A percentile compares a stretch with the other conserved stretches of the same genome.
Conservation (phyloP, 805 yeast genomes). For the Gaillardinia entomophila region DNA sequence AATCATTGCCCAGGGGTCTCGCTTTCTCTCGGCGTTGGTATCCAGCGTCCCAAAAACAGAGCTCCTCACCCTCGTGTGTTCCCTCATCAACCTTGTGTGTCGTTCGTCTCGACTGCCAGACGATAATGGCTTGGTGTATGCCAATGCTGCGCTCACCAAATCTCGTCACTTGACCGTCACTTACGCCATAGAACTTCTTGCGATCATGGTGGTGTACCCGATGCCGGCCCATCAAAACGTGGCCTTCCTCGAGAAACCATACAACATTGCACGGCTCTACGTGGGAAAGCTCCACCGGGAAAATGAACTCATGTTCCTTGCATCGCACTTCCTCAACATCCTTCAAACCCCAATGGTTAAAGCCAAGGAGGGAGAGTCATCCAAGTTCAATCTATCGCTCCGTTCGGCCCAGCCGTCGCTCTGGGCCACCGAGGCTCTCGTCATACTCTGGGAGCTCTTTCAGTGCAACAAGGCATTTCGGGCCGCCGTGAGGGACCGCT, state of each 20-base stretch:
- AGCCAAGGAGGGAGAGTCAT: constrained; percentile 3
- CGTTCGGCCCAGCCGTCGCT: constrained; percentile 17
- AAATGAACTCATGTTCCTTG: constrained; percentile 47
- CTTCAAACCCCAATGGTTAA: constrained; percentile 40
- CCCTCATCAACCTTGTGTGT: constrained; percentile 60
- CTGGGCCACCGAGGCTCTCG: constrained; percentile 54
- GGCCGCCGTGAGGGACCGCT: constrained; percentile 29
- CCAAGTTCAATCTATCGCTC: constrained; percentile 3
- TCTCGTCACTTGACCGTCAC: constrained; percentile 45
- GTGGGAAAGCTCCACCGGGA: constrained; percentile 51
- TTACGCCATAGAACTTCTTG: constrained; percentile 55
- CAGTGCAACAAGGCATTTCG: constrained; percentile 65
- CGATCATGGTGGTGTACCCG: constrained; percentile 58
- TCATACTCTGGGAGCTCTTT: constrained; percentile 68
- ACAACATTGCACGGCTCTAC: constrained; percentile 45
- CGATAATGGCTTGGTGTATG: constrained; percentile 41
- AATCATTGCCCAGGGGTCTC: constrained; percentile 49
- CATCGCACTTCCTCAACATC: constrained; percentile 42
- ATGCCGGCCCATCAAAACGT: constrained; percentile 42
- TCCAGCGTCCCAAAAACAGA: constrained; percentile 44
- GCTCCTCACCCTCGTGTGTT: constrained; percentile 52
- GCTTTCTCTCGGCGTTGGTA: constrained; percentile 53
- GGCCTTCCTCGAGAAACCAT: constrained; percentile 33
- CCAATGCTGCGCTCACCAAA: constrained; percentile 24
- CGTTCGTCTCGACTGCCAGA: constrained; percentile 39